These are phyloP conservation scores for Cucurbita argyrosperma DNA, from an alignment of 306 rosid species.

Conservation along the genomic window DNA sequence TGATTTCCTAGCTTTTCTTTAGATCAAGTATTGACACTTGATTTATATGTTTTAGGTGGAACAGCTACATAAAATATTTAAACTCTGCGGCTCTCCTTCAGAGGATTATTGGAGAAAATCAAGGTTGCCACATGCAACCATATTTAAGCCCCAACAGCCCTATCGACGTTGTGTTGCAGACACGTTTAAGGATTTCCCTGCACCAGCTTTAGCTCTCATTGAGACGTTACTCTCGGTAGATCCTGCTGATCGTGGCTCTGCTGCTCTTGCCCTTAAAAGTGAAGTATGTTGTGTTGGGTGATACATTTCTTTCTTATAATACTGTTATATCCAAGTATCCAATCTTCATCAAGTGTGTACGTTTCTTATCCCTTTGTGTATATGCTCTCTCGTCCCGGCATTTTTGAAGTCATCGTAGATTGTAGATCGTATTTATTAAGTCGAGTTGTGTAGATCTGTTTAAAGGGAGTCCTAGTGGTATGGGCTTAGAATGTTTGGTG, in stretches of 20 bases:
- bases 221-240: conserved; percentile 70
- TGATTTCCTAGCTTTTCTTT: neutral
- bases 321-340: neutral
- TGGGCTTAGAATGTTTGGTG: neutral
- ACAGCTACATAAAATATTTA: conserved; percentile 82
- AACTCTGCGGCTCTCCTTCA: conserved; percentile 87
- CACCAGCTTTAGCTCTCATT: conserved; percentile 61
- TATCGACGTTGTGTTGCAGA: conserved; percentile 71
- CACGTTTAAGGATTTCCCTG: conserved; percentile 78
- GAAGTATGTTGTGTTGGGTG: conserved; percentile 35
- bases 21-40: conserved; percentile 6
- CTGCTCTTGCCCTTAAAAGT: conserved; percentile 59
- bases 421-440: neutral
- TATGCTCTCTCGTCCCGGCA: neutral
- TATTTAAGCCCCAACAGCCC: conserved; percentile 90
- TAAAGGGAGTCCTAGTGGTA: neutral
- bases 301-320: neutral
- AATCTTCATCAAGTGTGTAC: neutral
- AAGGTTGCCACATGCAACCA: conserved; percentile 88
- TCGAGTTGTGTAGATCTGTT: neutral
- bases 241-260: conserved; percentile 85
- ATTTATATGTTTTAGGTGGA: conserved; percentile 53
- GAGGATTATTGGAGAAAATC: conserved; percentile 95
- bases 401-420: neutral
- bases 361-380: neutral